Evolutionary conservation across 139 green algal genomes (phyloP), one percentile per base, ranked within the genome.

Genomic region (Microglena sp.): DNA sequence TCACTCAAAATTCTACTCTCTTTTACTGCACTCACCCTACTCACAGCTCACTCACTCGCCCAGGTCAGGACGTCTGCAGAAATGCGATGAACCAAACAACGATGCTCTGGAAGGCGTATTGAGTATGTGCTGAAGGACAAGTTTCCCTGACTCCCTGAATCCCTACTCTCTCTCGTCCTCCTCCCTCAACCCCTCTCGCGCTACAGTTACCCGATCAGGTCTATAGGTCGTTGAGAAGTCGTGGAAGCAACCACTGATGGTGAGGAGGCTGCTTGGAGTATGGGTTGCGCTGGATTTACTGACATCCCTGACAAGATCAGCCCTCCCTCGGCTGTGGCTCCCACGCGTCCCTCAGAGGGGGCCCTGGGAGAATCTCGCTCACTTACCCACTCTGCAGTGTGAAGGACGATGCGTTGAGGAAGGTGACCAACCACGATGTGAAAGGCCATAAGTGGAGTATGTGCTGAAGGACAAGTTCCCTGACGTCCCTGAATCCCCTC

Each of bases 361-460:
- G 40, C 40, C 40, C 18, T 18, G 11, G 11, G 11, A 11, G 40
- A n/a, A 50, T 18, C 11, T 18, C 7, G 53, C 18, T 60, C 5
- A 32, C 15, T 60, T 7, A 11, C 28, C 8, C 24, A 21, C 60
- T n/a, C n/a, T n/a, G n/a, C n/a, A n/a, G n/a, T n/a, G n/a, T n/a
- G n/a, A n/a, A 81, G 65, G 84, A 95, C 3, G 92, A 96, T 79
- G 73, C 82, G 6, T 77, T 97, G 21, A 94, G 99, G 80, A 80
- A 80, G 31, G 92, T 82, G 3, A 99, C 94, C 67, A 99, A 99
- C 78, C 94, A 99, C 80, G 94, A 99, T 73, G 94, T 99, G 18
- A 99, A 99, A 78, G 94, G 94, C 2, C 79, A n/a, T n/a, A n/a
- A n/a, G n/a, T 99, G 4, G 94, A 99, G 82, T 99, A 99, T 64